Percentiles rank a stretch among this genome's conserved stretches.
Conservation (phyloP, 371 early-diverging fungal species). For the Lichtheimia corymbifera region DNA sequence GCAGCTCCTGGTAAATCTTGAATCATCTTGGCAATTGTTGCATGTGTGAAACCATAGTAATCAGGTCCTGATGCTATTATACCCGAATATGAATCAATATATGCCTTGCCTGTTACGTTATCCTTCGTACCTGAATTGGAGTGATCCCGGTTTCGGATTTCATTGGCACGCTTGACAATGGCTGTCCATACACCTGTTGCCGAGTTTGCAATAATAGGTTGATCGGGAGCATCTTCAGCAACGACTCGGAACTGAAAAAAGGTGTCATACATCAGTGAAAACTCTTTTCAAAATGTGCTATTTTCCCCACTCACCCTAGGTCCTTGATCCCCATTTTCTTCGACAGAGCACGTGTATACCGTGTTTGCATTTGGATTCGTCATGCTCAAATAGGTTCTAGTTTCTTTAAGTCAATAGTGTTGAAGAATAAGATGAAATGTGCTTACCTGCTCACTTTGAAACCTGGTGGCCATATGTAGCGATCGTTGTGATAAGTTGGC, state of each 20-base stretch:
- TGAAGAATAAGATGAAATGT: not conserved
- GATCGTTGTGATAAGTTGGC: constrained; percentile 81
- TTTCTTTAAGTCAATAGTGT: not conserved
- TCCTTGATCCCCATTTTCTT: constrained; percentile 76
- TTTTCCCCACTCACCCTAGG: constrained; percentile 45
- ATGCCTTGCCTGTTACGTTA: not conserved
- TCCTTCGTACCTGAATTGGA: constrained; percentile 60
- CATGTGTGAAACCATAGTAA: constrained; percentile 87
- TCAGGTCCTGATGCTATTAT: constrained; percentile 82
- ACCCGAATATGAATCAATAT: too few species aligned
- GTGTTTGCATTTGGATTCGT: constrained; percentile 59
- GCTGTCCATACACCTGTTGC: constrained; percentile 91
- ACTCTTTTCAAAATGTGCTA: too few species aligned
- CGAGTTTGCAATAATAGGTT: constrained; percentile 70
- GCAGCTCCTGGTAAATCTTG: constrained; percentile 82
- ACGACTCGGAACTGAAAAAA: constrained; percentile 67
- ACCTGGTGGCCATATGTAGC: constrained; percentile 92
- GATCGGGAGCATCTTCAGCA: constrained; percentile 68
- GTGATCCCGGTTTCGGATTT: constrained; percentile 73
- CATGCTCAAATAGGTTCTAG: constrained; percentile 73
- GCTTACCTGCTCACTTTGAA: constrained; percentile 61
- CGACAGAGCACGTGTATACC: constrained; percentile 71
- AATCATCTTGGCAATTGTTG: constrained; percentile 85
- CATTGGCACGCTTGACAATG: constrained; percentile 75
- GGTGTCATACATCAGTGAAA: not conserved